Evolutionary conservation across 1,284 basidiomycete species (phyloP), one percentile per base, ranked within the genome.

Genomic region (Exobasidium cylindrosporum): DNA sequence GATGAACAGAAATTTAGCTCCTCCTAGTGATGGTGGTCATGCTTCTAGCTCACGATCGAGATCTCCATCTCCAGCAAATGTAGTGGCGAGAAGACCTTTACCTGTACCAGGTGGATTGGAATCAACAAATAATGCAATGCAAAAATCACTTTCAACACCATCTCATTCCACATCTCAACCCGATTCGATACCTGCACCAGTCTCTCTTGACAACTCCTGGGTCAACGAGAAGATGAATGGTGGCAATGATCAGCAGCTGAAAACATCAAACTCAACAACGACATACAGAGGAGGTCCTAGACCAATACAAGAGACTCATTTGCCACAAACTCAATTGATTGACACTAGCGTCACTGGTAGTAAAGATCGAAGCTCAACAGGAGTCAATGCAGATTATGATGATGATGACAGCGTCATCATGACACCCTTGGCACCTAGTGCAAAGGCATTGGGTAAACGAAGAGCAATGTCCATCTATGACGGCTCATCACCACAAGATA

Each of bases 361-460:
- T n/a, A n/a, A n/a, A n/a, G n/a, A n/a, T n/a, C 29, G 14, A 61
- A 43, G n/a, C n/a, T n/a, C n/a, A n/a, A n/a, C n/a, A n/a, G n/a
- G n/a, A n/a, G n/a, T n/a, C n/a, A 26, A 30, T 32, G 26, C 26
- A 30, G n/a, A 11, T 30, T 44, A 13, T 40, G 23, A 40, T 13
- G 49, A 61, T 40, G 47, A 66, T 32, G 68, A 71, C 6, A 64
- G 65, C 13, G 68, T 61, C 1, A 23, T 71, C 47, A 58, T 66
- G 13, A 74, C 72, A 21, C 73, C 73, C 13, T 50, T 69, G 2
- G 60, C 64, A 32, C 73, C 73, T 0, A 68, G 64, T 32, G 73
- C 61, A 26, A 76, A 76, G 46, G 73, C 73, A 23, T 54, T 76
- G 30, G 73, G 73, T 1, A 76, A 76, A 66, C 60, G 73, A 21